Percentiles rank a stretch among this genome's conserved stretches.
phyloP scores from a whole-genome alignment of 805 yeast species.

The Saturnispora sanitii region DNA sequence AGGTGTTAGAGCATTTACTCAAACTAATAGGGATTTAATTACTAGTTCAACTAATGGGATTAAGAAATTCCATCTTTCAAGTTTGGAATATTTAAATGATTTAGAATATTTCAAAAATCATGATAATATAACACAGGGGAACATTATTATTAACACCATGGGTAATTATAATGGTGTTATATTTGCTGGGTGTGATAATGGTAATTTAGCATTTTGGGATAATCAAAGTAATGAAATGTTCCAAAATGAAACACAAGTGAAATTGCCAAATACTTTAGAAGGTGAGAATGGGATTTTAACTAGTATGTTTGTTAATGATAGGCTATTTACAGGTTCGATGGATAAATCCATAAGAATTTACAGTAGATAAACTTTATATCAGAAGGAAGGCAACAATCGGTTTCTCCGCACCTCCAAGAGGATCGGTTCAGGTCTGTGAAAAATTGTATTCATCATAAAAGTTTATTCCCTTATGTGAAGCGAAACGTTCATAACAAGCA shows the following conservation, averaged over 20 bases:
- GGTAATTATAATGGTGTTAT: slow-evolving; percentile 43
- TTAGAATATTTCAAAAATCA: slow-evolving; percentile 38
- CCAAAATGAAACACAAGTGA: slow-evolving; percentile 43
- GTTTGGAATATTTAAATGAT: slow-evolving; percentile 49
- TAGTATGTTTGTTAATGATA: slow-evolving; percentile 73
- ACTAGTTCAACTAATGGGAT: slow-evolving; percentile 76
- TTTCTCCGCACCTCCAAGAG: slow-evolving; percentile 22
- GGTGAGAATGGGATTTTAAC: slow-evolving; percentile 62
- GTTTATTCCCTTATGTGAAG: not conserved
- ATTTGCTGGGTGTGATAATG: slow-evolving; percentile 81
- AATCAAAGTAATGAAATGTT: slow-evolving; percentile 59
- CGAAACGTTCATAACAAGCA: not conserved
- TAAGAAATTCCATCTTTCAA: slow-evolving; percentile 76
- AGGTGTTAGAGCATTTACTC: slow-evolving; percentile 61
- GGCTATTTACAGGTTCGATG: slow-evolving; percentile 81
- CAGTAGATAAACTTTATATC: slow-evolving; percentile 3
- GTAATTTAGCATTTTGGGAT: slow-evolving; percentile 67
- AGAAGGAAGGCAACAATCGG: slow-evolving; percentile 21
- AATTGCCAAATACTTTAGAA: slow-evolving; percentile 61
- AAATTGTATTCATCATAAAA: slow-evolving; percentile 33
- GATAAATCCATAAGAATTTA: slow-evolving; percentile 36
- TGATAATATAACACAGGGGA: slow-evolving; percentile 26
- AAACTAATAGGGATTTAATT: slow-evolving; percentile 59
- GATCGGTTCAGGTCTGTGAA: slow-evolving; percentile 55
- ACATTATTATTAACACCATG: slow-evolving; percentile 56